Percentiles rank a stretch among this genome's conserved stretches.
Evolutionary conservation across 768 basidiomycete genomes (phyloP).

Genomic region (Boletellus emodensis): DNA sequence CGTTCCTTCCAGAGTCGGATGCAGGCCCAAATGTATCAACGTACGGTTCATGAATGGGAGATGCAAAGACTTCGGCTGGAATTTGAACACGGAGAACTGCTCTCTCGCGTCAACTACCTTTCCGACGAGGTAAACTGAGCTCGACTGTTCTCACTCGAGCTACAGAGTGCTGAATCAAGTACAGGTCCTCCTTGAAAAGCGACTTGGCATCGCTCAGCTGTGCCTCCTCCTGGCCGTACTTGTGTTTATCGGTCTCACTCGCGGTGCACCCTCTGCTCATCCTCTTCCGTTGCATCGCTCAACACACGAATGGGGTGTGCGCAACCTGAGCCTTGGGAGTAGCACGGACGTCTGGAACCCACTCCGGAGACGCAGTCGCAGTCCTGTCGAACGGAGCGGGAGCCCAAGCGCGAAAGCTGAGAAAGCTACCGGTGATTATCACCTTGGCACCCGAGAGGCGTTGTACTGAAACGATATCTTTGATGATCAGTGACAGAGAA

Average conservation of each 20-base stretch:
- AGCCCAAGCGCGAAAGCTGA: slow-evolving; percentile 8
- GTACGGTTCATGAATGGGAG: slow-evolving; percentile 65
- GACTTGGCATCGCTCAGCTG: slow-evolving; percentile 84
- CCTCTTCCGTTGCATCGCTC: slow-evolving; percentile 21
- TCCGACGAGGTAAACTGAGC: slow-evolving; percentile 63
- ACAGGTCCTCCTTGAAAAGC: slow-evolving; percentile 83
- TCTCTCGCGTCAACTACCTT: slow-evolving; percentile 68
- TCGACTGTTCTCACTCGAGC: neutral
- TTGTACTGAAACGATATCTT: neutral
- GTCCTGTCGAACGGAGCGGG: slow-evolving; percentile 19
- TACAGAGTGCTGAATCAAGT: neutral
- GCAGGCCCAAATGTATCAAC: slow-evolving; percentile 64
- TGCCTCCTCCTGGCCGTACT: slow-evolving; percentile 79
- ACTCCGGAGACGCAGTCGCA: slow-evolving; percentile 28
- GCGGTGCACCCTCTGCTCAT: slow-evolving; percentile 49
- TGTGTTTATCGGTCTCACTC: slow-evolving; percentile 81
- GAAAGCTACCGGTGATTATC: slow-evolving; percentile 12
- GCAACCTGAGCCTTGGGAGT: slow-evolving; percentile 53
- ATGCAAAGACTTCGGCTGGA: slow-evolving; percentile 63
- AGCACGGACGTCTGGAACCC: slow-evolving; percentile 39
- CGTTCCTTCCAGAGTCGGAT: slow-evolving; percentile 55
- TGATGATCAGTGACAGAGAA: neutral
- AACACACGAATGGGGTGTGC: slow-evolving; percentile 52
- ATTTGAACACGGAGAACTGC: slow-evolving; percentile 63
- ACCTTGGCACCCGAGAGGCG: neutral